Evolutionary conservation across 306 rosid species (phyloP).

Genomic region (Trichosanthes cucumerina): DNA sequence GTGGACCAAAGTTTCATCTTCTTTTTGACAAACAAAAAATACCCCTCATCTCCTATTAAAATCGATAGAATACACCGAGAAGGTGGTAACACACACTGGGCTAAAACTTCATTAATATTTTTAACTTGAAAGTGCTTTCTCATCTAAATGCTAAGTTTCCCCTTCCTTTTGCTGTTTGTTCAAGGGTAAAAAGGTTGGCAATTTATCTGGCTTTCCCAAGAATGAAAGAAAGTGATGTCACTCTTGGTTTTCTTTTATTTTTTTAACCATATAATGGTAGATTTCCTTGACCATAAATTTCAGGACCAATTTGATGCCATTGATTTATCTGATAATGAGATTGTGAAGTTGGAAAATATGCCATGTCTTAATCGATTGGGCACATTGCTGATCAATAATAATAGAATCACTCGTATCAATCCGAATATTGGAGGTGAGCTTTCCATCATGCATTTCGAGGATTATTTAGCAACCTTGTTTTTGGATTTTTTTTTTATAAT

Average conservation of each 20-base stretch:
- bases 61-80: not conserved
- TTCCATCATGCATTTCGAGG: not conserved
- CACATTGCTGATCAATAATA: constrained; percentile 73
- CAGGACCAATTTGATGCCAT: constrained; percentile 97
- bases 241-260: not conserved
- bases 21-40: not conserved
- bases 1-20: not conserved
- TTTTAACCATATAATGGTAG: not conserved
- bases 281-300: constrained; percentile 1
- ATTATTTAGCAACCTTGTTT: not conserved
- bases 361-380: constrained; percentile 87
- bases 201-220: not conserved
- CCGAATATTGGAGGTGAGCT: constrained; percentile 70
- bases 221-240: not conserved
- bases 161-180: not conserved
- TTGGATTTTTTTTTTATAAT: not conserved
- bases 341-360: constrained; percentile 80
- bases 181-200: not conserved
- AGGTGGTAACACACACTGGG: not conserved
- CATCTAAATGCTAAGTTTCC: not conserved
- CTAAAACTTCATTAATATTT: not conserved
- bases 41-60: not conserved
- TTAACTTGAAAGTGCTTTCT: not conserved
- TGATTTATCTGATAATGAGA: constrained; percentile 89
- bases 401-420: constrained; percentile 84